Percentiles rank a stretch among this genome's conserved stretches.
phyloP scores from a whole-genome alignment of 2,329 filamentous ascomycete genomes.

The Talaromyces pinophilus region DNA sequence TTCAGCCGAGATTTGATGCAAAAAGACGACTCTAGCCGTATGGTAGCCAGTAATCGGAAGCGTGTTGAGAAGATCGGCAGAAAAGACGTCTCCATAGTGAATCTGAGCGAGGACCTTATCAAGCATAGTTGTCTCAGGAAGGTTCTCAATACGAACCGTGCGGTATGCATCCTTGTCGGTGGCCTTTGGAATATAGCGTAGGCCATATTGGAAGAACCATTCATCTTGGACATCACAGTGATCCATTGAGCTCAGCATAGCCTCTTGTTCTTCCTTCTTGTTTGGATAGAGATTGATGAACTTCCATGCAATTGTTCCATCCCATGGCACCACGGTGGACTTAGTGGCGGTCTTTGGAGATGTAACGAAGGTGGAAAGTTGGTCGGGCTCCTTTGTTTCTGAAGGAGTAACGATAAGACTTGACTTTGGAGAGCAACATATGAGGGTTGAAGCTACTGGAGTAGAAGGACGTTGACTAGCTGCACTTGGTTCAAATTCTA shows the following conservation, averaged over 20 bases:
- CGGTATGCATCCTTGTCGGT: constrained; percentile 32
- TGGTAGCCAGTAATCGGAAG: constrained; percentile 32
- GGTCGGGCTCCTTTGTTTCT: background rate
- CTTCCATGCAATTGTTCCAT: constrained; percentile 22
- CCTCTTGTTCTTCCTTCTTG: constrained; percentile 27
- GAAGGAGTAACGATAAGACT: background rate
- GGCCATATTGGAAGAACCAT: constrained; percentile 35
- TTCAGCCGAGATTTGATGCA: constrained; percentile 30
- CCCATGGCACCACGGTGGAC: constrained; percentile 10
- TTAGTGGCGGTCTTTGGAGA: background rate
- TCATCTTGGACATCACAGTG: constrained; percentile 24
- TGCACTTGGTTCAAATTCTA: background rate
- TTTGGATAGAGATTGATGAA: constrained; percentile 28
- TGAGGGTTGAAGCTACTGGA: background rate
- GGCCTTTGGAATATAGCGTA: constrained; percentile 33
- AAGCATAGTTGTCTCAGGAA: constrained; percentile 30
- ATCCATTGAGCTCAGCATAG: constrained; percentile 24
- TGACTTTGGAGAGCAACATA: constrained; percentile 6
- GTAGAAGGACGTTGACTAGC: background rate
- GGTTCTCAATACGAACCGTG: constrained; percentile 33
- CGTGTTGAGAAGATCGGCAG: constrained; percentile 35
- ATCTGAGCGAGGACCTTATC: constrained; percentile 31
- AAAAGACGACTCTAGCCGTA: constrained; percentile 36
- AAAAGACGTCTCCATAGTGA: constrained; percentile 32
- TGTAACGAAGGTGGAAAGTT: background rate